A percentile compares a stretch with the other conserved stretches of the same genome.
phyloP scores from a whole-genome alignment of 257 asterid genomes.

The Solanum tarijense region DNA sequence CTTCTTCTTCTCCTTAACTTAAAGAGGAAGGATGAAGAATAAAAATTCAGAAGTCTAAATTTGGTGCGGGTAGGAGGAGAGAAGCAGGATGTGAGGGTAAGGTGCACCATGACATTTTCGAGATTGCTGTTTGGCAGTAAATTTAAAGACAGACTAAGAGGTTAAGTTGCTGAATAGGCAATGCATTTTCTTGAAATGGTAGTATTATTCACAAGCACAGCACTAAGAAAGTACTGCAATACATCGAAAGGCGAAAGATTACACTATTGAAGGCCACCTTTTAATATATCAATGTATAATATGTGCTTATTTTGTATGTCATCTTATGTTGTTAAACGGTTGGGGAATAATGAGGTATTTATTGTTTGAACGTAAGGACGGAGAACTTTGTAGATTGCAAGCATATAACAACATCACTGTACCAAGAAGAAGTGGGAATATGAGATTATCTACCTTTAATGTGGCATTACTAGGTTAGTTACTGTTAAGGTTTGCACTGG shows the following conservation, averaged over 20 bases:
- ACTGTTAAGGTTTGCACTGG: not conserved
- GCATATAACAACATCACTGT: not conserved
- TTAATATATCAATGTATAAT: not conserved
- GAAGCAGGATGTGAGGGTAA: not conserved
- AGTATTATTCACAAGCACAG: not conserved
- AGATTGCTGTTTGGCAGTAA: not conserved
- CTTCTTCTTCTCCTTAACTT: not conserved
- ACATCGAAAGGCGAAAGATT: not conserved
- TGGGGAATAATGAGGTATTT: not conserved
- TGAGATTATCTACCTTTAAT: not conserved
- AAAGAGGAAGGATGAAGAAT: not conserved
- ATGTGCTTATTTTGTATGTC: not conserved
- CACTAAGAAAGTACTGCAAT: not conserved
- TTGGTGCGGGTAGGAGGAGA: not conserved
- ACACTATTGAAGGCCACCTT: not conserved
- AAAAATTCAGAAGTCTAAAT: not conserved
- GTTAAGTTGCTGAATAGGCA: not conserved
- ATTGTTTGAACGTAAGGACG: not conserved
- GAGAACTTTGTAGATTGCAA: not conserved
- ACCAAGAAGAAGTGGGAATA: not conserved
- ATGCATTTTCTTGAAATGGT: not conserved
- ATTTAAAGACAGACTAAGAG: not conserved
- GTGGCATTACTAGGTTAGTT: not conserved
- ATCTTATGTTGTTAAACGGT: not conserved
- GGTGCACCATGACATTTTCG: not conserved